Evolutionary conservation across 306 rosid genomes (phyloP).

Genomic region (Cercis canadensis): DNA sequence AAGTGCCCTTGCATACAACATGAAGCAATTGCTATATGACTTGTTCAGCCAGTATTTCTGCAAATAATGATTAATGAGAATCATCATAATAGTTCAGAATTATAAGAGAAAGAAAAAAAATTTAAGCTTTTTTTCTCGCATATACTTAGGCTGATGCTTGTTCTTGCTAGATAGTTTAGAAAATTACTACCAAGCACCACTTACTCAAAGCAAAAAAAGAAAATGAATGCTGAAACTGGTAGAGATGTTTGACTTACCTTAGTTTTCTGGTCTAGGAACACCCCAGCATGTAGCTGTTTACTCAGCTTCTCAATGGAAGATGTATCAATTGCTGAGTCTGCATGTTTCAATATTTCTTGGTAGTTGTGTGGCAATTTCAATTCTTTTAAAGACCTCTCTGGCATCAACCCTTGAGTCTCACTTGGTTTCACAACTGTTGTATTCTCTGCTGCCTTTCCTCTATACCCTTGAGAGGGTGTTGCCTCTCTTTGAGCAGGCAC

Average conservation of each 20-base stretch:
- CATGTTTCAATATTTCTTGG: slow-evolving; percentile 40
- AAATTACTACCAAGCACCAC: no score
- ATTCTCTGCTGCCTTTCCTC: slow-evolving; percentile 1
- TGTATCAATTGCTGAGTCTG: slow-evolving; percentile 38
- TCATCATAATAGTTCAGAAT: background rate
- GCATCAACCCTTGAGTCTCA: slow-evolving; percentile 12
- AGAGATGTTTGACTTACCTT: slow-evolving; percentile 38
- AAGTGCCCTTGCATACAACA: slow-evolving; percentile 73
- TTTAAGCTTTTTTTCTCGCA: no score
- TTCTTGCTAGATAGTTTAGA: no score
- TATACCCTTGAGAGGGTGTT: slow-evolving; percentile 1
- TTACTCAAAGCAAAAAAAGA: no score
- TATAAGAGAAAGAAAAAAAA: no score
- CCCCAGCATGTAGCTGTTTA: slow-evolving; percentile 42
- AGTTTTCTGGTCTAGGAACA: slow-evolving; percentile 40
- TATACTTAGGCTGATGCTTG: no score
- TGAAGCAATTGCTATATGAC: slow-evolving; percentile 58
- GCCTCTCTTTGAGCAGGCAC: slow-evolving; percentile 16
- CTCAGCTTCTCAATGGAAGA: slow-evolving; percentile 35
- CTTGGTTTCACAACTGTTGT: slow-evolving; percentile 15
- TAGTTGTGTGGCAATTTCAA: slow-evolving; percentile 22
- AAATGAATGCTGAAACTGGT: background rate
- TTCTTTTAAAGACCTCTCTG: slow-evolving; percentile 25
- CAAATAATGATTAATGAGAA: slow-evolving; percentile 1
- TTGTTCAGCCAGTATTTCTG: slow-evolving; percentile 52